A percentile compares a stretch with the other conserved stretches of the same genome.
phyloP scores from a whole-genome alignment of 331 rosid species.

The Stylosanthes scabra region DNA sequence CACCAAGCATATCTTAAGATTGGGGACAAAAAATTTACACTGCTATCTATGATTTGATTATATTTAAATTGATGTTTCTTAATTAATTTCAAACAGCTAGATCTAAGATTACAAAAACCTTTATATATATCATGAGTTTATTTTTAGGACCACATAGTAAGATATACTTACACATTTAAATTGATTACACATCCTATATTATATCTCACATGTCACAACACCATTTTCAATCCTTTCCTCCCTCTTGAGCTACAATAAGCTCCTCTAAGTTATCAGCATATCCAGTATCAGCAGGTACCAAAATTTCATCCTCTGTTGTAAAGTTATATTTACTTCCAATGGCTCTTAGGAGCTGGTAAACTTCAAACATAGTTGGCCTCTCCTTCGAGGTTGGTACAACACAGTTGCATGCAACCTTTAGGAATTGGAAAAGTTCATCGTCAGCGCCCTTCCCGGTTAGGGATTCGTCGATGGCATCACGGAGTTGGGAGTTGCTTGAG shows the following conservation, averaged over 20 bases:
- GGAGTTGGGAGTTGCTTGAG: conserved; percentile 54
- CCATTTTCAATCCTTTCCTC: conserved; percentile 45
- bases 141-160: conserved; percentile 34
- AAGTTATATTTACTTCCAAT: conserved; percentile 79
- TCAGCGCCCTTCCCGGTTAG: conserved; percentile 72
- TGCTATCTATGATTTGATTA: conserved; percentile 19
- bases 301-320: conserved; percentile 71
- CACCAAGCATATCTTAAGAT: conserved; percentile 1
- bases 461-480: conserved; percentile 63
- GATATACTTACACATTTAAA: conserved; percentile 50
- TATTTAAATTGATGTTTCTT: conserved; percentile 32
- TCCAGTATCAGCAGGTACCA: conserved; percentile 56
- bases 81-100: conserved; percentile 23
- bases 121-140: conserved; percentile 37
- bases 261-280: conserved; percentile 56
- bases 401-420: conserved; percentile 86
- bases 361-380: conserved; percentile 97
- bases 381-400: conserved; percentile 67
- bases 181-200: conserved; percentile 36
- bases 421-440: conserved; percentile 78
- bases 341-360: conserved; percentile 90
- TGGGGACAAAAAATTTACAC: not conserved
- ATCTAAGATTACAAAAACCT: conserved; percentile 39
- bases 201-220: conserved; percentile 44
- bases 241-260: conserved; percentile 83